A percentile compares a stretch with the other conserved stretches of the same genome.
Conservation (phyloP, 495 filamentous ascomycete genomes). For the Daldinia vernicosa region DNA sequence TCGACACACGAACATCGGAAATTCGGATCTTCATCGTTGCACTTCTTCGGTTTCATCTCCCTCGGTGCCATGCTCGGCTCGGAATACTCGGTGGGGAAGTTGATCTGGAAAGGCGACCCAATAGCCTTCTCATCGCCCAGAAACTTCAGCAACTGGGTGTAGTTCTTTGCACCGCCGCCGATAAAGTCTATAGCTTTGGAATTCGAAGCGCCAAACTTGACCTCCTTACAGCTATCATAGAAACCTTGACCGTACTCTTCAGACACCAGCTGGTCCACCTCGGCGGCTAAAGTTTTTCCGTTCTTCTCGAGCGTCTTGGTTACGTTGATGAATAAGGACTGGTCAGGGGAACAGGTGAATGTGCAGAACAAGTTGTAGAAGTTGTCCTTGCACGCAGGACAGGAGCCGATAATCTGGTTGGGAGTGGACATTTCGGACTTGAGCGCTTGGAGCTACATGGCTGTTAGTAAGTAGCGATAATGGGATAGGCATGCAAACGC, state of each 20-base stretch:
- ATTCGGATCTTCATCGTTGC: slow-evolving; percentile 83
- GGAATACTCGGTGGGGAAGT: slow-evolving; percentile 76
- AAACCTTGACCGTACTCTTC: slow-evolving; percentile 87
- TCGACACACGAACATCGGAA: slow-evolving; percentile 95
- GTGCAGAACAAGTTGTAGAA: slow-evolving; percentile 98
- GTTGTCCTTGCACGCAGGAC: slow-evolving; percentile 95
- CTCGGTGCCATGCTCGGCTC: slow-evolving; percentile 72
- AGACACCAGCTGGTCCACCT: slow-evolving; percentile 90
- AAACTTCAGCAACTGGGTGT: slow-evolving; percentile 83
- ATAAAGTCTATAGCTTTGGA: slow-evolving; percentile 93
- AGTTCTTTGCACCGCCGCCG: slow-evolving; percentile 93
- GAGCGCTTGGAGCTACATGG: slow-evolving; percentile 73
- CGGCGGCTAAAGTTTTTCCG: slow-evolving; percentile 79
- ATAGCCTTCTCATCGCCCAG: slow-evolving; percentile 88
- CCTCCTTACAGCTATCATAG: slow-evolving; percentile 97
- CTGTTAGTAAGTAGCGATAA: slow-evolving; percentile 37
- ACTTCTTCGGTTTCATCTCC: slow-evolving; percentile 76
- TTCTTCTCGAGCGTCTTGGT: slow-evolving; percentile 73
- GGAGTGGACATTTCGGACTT: slow-evolving; percentile 85
- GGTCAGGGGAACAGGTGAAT: slow-evolving; percentile 96
- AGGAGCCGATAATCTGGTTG: slow-evolving; percentile 85
- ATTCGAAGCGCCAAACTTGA: slow-evolving; percentile 95
- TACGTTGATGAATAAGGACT: slow-evolving; percentile 94
- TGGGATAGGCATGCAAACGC: slow-evolving; percentile 30
- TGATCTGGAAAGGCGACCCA: slow-evolving; percentile 96